Percentiles rank a stretch among this genome's conserved stretches.
Evolutionary conservation across 1,284 basidiomycete genomes (phyloP).

Genomic region (Flammula alnicola): DNA sequence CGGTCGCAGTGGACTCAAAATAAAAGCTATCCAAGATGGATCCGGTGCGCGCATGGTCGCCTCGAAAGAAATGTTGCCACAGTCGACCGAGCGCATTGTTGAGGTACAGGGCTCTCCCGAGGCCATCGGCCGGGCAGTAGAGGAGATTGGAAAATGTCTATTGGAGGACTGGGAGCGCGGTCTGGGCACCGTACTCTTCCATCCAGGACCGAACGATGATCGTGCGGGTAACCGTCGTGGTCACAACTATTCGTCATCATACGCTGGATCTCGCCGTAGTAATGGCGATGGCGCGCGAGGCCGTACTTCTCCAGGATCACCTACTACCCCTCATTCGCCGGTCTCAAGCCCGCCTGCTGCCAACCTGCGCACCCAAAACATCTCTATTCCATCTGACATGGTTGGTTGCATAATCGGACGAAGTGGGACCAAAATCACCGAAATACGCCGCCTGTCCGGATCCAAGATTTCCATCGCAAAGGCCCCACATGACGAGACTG

Average conservation of each 20-base stretch:
- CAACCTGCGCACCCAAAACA: conserved; percentile 97
- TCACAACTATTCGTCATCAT: conserved; percentile 50
- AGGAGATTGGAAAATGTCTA: conserved; percentile 95
- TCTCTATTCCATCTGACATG: conserved; percentile 99
- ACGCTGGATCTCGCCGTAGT: conserved; percentile 55
- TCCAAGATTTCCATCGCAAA: conserved; percentile 99
- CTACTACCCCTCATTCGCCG: conserved; percentile 50
- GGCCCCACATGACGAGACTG: conserved; percentile 97
- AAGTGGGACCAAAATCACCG: conserved; percentile 97
- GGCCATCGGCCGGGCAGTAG: conserved; percentile 88
- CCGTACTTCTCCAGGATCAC: conserved; percentile 60
- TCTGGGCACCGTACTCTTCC: conserved; percentile 92
- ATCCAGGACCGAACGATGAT: conserved; percentile 87
- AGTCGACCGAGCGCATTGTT: conserved; percentile 97
- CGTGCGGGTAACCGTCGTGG: conserved; percentile 57
- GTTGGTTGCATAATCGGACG: conserved; percentile 98
- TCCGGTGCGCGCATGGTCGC: conserved; percentile 98
- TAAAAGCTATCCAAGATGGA: conserved; percentile 98
- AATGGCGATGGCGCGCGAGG: conserved; percentile 57
- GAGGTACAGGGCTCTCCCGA: conserved; percentile 95
- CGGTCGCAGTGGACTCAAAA: conserved; percentile 95
- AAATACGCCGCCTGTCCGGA: conserved; percentile 95
- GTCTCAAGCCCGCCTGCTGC: conserved; percentile 57
- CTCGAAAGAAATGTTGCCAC: conserved; percentile 98
- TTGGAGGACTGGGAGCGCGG: conserved; percentile 97